Conservation (phyloP, 2,329 filamentous ascomycete species). For the Xylariaceae sp. region DNA sequence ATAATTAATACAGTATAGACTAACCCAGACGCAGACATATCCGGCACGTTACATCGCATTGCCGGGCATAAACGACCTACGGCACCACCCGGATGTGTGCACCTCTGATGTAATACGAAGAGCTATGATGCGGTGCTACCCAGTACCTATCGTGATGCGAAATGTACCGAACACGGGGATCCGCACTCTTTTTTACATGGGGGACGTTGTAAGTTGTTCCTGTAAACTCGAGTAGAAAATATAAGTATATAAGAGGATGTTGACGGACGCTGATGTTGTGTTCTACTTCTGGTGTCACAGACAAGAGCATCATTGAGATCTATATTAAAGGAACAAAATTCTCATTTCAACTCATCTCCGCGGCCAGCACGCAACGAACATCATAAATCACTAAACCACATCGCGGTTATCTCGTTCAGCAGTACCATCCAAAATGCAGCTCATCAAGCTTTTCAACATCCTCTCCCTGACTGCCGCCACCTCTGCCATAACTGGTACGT, state of each 20-base stretch:
- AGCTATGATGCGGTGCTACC: not conserved
- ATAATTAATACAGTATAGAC: too few relatives aligned
- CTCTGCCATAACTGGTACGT: slow-evolving; percentile 36
- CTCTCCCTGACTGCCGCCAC: slow-evolving; percentile 37
- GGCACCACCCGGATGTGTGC: not conserved
- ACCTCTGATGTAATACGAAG: slow-evolving; percentile 18
- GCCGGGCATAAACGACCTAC: slow-evolving; percentile 2
- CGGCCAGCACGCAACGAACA: not conserved
- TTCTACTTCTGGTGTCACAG: slow-evolving; percentile 4
- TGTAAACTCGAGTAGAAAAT: too few relatives aligned
- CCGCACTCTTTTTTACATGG: not conserved
- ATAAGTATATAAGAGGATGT: slow-evolving; percentile 13
- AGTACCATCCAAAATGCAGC: slow-evolving; percentile 38
- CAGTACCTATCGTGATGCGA: slow-evolving; percentile 4
- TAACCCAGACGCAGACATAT: too few relatives aligned
- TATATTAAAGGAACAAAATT: not conserved
- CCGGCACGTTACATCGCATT: not conserved
- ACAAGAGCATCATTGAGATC: not conserved
- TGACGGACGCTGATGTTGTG: not conserved
- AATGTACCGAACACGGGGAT: slow-evolving; percentile 11
- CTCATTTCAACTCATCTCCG: not conserved
- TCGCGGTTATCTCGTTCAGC: too few relatives aligned
- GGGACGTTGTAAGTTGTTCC: too few relatives aligned
- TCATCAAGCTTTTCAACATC: slow-evolving; percentile 38
- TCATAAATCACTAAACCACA: not conserved